A percentile compares a stretch with the other conserved stretches of the same genome.
Evolutionary conservation across 108 stramenopile species (phyloP).

Genomic region (Aurantiochytrium sp.): DNA sequence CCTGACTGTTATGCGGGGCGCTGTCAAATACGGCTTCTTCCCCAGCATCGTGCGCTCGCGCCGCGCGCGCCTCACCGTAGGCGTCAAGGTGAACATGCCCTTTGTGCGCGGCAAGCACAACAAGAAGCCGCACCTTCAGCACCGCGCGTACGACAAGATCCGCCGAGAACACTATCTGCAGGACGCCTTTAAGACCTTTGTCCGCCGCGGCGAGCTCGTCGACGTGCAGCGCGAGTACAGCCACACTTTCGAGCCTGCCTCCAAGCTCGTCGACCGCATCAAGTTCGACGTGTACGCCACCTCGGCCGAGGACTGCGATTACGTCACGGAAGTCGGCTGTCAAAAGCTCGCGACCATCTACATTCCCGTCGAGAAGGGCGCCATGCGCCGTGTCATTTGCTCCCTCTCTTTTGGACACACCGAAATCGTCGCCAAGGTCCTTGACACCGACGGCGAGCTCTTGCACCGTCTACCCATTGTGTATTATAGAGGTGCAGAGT

Average conservation of each 20-base stretch:
- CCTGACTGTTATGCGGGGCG: background rate
- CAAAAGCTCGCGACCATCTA: background rate
- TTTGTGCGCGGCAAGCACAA: constrained; percentile 8
- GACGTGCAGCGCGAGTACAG: background rate
- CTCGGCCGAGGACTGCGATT: background rate
- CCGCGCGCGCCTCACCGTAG: background rate
- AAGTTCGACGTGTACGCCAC: constrained; percentile 21
- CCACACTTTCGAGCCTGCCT: background rate
- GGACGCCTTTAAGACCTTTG: constrained; percentile 15
- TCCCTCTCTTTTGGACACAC: constrained; percentile 13
- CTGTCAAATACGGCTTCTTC: background rate
- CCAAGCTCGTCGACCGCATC: background rate
- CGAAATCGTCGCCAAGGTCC: background rate
- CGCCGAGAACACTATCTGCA: background rate
- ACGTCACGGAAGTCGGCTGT: background rate
- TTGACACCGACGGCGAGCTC: background rate
- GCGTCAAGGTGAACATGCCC: background rate
- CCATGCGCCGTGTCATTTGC: background rate
- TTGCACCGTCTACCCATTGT: background rate
- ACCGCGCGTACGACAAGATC: background rate
- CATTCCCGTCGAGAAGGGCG: background rate
- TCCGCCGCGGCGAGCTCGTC: background rate
- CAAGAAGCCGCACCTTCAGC: constrained; percentile 4
- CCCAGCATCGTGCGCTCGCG: background rate
- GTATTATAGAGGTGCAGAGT: background rate